Evolutionary conservation across 2,329 filamentous ascomycete species (phyloP), one percentile per base, ranked within the genome.

Genomic region (Coniochaeta ligniaria): DNA sequence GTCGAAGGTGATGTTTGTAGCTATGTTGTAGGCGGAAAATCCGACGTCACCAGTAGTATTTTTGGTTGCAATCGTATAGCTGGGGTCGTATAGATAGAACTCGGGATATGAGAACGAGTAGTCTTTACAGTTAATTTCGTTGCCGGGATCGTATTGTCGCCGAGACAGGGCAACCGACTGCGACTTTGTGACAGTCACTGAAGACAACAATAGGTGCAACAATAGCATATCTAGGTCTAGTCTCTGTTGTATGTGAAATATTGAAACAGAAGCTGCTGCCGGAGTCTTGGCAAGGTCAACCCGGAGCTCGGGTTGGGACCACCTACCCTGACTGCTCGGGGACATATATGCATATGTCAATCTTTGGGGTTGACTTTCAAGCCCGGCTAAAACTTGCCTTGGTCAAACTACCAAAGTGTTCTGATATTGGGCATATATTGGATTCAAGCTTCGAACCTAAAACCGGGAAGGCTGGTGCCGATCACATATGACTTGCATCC

Each of bases 31-130:
- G 14, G 61, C 62, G 16, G 60, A 45, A 33, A 67, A 65, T 22
- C 62, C 55, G 16, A 66, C 61, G 36, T 67, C 65, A 1, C 65
- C 65, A 6, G 57, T 47, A 6, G 63, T 59, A 6, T 64, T 64
- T 3, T 64, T 64, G 45, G 57, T 63, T 12, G 63, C 60, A 0
- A 61, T 59, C 14, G 61, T 52, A 33, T 62, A 26, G 26, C 47
- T 61, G 26, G 65, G 63, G 20, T 62, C 59, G 59, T 63, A 63
- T 45, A 66, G 62, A 41, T 55, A 35, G 60, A 61, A 64, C 33
- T 57, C 55, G 5, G 65, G 65, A 14, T 59, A 50, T 20, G 63
- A 59, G n/a, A 65, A 62, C 9, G 64, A 66, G 20, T 47, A 28
- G 17, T 62, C 58, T 7, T 63, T 38, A 38, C 65, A 66, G 26